These are phyloP conservation scores for Coemansia sp. DNA, from an alignment of 192 early-diverging fungal genomes.

Conservation along the genomic window DNA sequence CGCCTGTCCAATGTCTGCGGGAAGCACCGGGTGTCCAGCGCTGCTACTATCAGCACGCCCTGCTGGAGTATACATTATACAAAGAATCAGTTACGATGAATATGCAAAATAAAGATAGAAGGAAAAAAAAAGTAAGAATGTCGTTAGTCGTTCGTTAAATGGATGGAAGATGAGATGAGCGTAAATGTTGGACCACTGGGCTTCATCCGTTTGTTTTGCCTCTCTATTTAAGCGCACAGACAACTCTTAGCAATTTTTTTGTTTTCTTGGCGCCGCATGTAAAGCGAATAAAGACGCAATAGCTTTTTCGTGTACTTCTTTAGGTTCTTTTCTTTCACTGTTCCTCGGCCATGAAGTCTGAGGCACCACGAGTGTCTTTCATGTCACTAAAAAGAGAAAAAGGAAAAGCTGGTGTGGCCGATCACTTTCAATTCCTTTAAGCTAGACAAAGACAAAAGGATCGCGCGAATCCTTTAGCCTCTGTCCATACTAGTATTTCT, in stretches of 20 bases:
- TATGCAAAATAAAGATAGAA: background rate
- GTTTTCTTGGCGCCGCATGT: constrained; percentile 3
- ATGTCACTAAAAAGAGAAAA: background rate
- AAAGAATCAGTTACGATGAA: background rate
- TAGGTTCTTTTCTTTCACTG: background rate
- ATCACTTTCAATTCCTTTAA: background rate
- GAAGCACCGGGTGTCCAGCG: background rate
- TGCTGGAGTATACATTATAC: background rate
- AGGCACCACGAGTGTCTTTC: background rate
- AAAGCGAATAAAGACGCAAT: background rate
- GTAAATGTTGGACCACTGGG: background rate
- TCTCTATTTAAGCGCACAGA: background rate
- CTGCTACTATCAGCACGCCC: background rate
- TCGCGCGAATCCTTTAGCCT: background rate
- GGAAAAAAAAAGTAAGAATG: background rate
- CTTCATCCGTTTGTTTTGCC: background rate
- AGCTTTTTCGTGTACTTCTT: background rate
- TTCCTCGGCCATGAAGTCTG: background rate
- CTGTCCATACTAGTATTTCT: background rate
- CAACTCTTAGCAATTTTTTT: background rate
- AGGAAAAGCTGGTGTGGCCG: background rate
- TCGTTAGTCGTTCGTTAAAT: constrained; percentile 3
- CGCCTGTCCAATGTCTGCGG: background rate
- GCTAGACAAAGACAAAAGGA: background rate
- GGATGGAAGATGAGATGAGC: background rate